Evolutionary conservation across 1,139 yeast genomes (phyloP).

Genomic region (Candida dubliniensis): DNA sequence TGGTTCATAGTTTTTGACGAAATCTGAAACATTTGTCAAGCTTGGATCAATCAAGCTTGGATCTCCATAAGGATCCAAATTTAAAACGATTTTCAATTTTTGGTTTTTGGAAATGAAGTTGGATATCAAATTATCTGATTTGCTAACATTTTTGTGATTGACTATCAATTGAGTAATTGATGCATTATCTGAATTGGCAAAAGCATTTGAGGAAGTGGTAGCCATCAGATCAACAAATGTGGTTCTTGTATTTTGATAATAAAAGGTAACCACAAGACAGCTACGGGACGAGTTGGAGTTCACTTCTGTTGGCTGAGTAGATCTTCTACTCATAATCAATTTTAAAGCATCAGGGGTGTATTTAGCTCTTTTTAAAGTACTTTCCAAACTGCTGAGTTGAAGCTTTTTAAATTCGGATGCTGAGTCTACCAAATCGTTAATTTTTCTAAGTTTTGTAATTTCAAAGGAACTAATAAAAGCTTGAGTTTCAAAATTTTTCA

Average conservation of each 20-base stretch:
- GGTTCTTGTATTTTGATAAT: slow-evolving; percentile 19
- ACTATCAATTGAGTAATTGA: slow-evolving; percentile 29
- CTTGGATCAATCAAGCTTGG: slow-evolving; percentile 26
- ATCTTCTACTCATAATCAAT: slow-evolving; percentile 21
- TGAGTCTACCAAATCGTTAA: slow-evolving; percentile 25
- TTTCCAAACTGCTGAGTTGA: slow-evolving; percentile 18
- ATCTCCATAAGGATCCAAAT: slow-evolving; percentile 32
- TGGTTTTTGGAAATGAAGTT: slow-evolving; percentile 28
- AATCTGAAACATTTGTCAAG: slow-evolving; percentile 27
- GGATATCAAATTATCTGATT: slow-evolving; percentile 30
- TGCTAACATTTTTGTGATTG: slow-evolving; percentile 11
- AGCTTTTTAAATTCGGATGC: slow-evolving; percentile 7
- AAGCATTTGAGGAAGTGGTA: slow-evolving; percentile 17
- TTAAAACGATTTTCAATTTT: slow-evolving; percentile 25
- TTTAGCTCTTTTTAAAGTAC: slow-evolving; percentile 16
- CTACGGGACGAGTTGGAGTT: slow-evolving; percentile 28
- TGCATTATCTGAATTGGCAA: slow-evolving; percentile 31
- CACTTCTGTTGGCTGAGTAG: slow-evolving; percentile 22
- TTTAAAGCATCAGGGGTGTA: slow-evolving; percentile 12
- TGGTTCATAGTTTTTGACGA: slow-evolving; percentile 21
- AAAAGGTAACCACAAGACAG: slow-evolving; percentile 28
- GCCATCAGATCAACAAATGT: slow-evolving; percentile 36
- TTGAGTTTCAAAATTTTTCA: slow-evolving; percentile 12
- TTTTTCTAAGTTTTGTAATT: slow-evolving; percentile 27
- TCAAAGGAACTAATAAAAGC: slow-evolving; percentile 29